Conservation (phyloP, 495 filamentous ascomycete genomes). For the Neohortaea acidophila region DNA sequence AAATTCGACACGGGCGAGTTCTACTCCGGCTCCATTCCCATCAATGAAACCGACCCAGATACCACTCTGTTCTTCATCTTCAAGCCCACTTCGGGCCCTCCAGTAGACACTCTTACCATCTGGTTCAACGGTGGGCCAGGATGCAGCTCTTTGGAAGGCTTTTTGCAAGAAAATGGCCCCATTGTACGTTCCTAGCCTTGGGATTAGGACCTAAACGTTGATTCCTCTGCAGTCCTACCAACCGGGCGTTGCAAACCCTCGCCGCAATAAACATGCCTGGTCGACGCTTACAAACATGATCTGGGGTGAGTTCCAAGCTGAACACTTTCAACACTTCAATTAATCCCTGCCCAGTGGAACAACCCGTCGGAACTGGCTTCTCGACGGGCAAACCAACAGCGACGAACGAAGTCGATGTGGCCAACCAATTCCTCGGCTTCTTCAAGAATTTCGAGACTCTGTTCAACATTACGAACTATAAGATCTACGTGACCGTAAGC, state of each 20-base stretch:
- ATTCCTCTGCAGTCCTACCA: no score
- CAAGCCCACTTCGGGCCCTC: conserved; percentile 8
- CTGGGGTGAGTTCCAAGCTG: no score
- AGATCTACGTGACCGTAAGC: conserved; percentile 39
- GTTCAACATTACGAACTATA: conserved; percentile 44
- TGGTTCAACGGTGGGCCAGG: conserved; percentile 22
- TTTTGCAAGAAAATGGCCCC: conserved; percentile 27
- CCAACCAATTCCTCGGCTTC: conserved; percentile 43
- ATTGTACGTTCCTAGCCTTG: no score
- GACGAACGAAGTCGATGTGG: conserved; percentile 38
- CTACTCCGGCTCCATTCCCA: conserved; percentile 20
- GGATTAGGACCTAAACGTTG: no score
- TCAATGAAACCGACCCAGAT: conserved; percentile 20
- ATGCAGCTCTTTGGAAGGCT: conserved; percentile 24
- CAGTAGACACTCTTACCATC: conserved; percentile 19
- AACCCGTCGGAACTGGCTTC: conserved; percentile 29
- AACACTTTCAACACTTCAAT: no score
- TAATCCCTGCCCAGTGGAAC: no score
- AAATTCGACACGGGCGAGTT: conserved; percentile 10
- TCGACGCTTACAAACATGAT: conserved; percentile 59
- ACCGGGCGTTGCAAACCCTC: conserved; percentile 24
- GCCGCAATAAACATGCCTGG: conserved; percentile 40
- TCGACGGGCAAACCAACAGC: conserved; percentile 40
- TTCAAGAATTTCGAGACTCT: conserved; percentile 45
- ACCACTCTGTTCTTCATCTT: conserved; percentile 35